phyloP scores from a whole-genome alignment of 495 filamentous ascomycete genomes.

The Penicillium roqueforti region DNA sequence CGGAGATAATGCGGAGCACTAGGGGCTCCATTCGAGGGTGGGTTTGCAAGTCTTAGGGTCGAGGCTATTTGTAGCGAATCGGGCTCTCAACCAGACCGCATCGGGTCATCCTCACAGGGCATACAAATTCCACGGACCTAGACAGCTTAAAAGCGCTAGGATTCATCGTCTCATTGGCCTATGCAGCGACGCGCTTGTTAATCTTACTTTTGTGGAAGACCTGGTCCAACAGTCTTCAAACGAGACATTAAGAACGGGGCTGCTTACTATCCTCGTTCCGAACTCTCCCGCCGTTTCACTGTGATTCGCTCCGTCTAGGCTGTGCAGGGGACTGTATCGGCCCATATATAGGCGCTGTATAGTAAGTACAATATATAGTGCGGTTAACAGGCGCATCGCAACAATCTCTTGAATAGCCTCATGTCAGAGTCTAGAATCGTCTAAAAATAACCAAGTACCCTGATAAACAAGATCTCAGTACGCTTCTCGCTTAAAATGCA shows the following conservation, averaged over 20 bases:
- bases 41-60: not conserved
- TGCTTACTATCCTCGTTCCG: conserved; percentile 7
- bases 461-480: not conserved
- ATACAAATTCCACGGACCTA: conserved; percentile 14
- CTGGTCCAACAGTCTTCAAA: conserved; percentile 7
- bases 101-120: not conserved
- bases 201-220: conserved; percentile 16
- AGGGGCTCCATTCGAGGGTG: no score
- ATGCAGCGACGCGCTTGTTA: conserved; percentile 7
- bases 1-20: no score
- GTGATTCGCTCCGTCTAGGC: not conserved
- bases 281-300: conserved; percentile 11
- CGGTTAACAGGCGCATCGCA: no score
- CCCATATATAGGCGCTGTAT: not conserved
- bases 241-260: not conserved
- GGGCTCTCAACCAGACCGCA: conserved; percentile 5
- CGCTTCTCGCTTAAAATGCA: not conserved
- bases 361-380: no score
- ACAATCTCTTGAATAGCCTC: no score
- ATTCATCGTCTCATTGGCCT: conserved; percentile 14
- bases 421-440: no score
- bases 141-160: not conserved
- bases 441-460: not conserved
- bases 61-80: conserved; percentile 13
- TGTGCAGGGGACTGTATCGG: not conserved